phyloP scores from a whole-genome alignment of 2,329 filamentous ascomycete species.

The Aureobasidium sp. region DNA sequence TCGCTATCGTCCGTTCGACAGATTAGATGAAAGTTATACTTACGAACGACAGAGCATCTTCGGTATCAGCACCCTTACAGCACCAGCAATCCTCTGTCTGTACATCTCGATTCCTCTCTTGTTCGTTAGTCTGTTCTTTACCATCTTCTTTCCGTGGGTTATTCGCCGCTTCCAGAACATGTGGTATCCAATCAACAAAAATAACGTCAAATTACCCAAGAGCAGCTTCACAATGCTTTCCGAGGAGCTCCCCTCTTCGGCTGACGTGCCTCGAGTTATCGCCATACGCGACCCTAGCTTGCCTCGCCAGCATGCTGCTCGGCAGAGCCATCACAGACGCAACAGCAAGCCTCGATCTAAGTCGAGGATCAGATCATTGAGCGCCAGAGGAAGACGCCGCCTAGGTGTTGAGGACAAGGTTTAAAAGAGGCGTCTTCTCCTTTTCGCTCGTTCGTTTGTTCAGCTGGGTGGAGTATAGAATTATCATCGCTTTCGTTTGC shows the following conservation, averaged over 20 bases:
- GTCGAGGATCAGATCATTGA: constrained; percentile 4
- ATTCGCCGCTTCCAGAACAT: constrained; percentile 24
- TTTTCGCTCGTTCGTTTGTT: background rate
- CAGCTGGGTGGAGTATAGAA: constrained; percentile 1
- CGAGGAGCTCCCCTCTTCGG: constrained; percentile 28
- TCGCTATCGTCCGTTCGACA: too few species aligned
- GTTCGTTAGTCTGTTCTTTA: constrained; percentile 25
- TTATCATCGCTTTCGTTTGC: background rate
- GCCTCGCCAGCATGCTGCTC: background rate
- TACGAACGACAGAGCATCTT: constrained; percentile 23
- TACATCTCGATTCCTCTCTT: constrained; percentile 30
- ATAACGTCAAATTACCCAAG: constrained; percentile 22
- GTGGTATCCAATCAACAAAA: constrained; percentile 25
- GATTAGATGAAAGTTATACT: too few species aligned
- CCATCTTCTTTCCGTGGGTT: constrained; percentile 25
- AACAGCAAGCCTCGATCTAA: constrained; percentile 4
- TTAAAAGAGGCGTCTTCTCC: background rate
- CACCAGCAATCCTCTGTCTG: constrained; percentile 29
- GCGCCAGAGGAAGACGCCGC: constrained; percentile 6
- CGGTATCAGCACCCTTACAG: constrained; percentile 30
- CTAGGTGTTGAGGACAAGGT: constrained; percentile 8
- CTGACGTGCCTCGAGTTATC: constrained; percentile 20
- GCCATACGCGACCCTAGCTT: background rate
- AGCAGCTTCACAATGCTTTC: constrained; percentile 31
- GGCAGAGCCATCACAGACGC: background rate